Evolutionary conservation across 2,329 filamentous ascomycete genomes (phyloP), one percentile per base, ranked within the genome.

Genomic region (Lomentospora prolificans): DNA sequence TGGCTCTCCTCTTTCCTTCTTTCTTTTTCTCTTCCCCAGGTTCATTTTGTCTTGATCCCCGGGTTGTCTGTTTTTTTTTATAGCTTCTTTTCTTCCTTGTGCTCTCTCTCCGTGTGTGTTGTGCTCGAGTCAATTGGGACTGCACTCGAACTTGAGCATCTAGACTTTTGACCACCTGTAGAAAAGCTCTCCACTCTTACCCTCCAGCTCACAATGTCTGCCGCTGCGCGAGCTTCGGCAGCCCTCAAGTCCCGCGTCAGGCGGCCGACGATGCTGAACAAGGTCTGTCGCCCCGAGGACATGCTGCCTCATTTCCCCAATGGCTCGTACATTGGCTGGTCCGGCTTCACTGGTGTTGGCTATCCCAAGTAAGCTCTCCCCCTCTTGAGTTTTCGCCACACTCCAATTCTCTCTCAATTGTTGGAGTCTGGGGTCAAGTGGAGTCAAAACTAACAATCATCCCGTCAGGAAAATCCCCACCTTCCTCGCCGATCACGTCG

Each of bases 241-340:
- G 80, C 89, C 58, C 76, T 95, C 65, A 88, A 85, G 75, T 81
- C 84, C 65, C 86, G 90, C 63, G 78, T 94, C 60, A 77, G 84
- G 63, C 81, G 88, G 61, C 85, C 89, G 22, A 87, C 86, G 44
- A 84, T 92, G 70, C 78, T 95, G 57, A 85, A 84, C 64, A 95
- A 92, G 78, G 76, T 95, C 58, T 84, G 85, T 63, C 84, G 84
- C 64, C 82, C 90, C 36, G 82, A 94, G 69, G 89, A 95, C 68
- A 71, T 95, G 60, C 78, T 95, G 58, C 78, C 87, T 60, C 79
- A 88, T 62, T 95, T 95, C 65, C 90, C 90, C 61, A 82, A 94
- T 75, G 85, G 85, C 66, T 73, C 87, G n/a, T 94, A 94, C 70
- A 82, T 95, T 64, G 90, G 90, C 65, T 95, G 90, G 90, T 90